A percentile compares a stretch with the other conserved stretches of the same genome.
Evolutionary conservation across 192 early-diverging fungal species (phyloP).

Genomic region (Diversispora epigaea): DNA sequence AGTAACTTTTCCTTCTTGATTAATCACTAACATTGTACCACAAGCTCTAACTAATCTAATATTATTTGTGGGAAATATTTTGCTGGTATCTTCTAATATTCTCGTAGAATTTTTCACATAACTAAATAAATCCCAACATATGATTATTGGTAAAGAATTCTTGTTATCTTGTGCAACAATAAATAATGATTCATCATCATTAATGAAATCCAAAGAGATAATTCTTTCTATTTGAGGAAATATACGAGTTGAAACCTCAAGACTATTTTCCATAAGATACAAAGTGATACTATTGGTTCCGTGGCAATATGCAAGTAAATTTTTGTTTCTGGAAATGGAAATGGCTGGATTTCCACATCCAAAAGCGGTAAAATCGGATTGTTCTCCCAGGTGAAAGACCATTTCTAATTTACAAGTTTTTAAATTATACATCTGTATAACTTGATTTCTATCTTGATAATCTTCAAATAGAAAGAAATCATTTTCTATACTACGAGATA

Average conservation of each 20-base stretch:
- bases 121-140: slow-evolving; percentile 20
- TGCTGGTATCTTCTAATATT: background rate
- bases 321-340: background rate
- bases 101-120: background rate
- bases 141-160: background rate
- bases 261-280: slow-evolving; percentile 19
- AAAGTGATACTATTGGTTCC: background rate
- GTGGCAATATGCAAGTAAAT: slow-evolving; percentile 7
- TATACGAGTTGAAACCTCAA: background rate
- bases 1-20: background rate
- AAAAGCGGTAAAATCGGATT: background rate
- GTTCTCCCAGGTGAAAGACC: background rate
- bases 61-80: background rate
- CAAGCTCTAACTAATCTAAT: background rate
- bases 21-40: background rate
- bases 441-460: slow-evolving; percentile 6
- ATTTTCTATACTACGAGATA: slow-evolving; percentile 6
- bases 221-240: slow-evolving; percentile 1
- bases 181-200: slow-evolving; percentile 19
- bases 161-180: slow-evolving; percentile 5
- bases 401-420: slow-evolving; percentile 10
- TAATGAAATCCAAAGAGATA: slow-evolving; percentile 8
- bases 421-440: slow-evolving; percentile 10
- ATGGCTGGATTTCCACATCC: background rate
- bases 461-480: slow-evolving; percentile 9